Conservation (phyloP, 805 yeast genomes). For the Metschnikowia henanensis region DNA sequence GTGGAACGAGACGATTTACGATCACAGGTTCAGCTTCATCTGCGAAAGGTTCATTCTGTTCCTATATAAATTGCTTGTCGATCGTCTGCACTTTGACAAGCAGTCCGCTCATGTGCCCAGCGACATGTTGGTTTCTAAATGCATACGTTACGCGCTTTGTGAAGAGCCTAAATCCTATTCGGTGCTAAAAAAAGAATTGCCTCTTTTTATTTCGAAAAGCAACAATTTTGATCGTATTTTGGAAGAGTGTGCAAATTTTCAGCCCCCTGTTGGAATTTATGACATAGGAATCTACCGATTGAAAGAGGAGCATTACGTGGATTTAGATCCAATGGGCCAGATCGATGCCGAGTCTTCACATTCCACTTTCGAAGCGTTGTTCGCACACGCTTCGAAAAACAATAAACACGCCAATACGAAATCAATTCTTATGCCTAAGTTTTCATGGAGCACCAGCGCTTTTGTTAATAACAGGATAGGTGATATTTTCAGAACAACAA, state of each 20-base stretch:
- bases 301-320: constrained; percentile 51
- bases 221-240: constrained; percentile 50
- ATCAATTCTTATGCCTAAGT: constrained; percentile 49
- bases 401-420: constrained; percentile 39
- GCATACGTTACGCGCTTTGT: constrained; percentile 52
- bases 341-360: constrained; percentile 46
- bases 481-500: constrained; percentile 48
- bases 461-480: constrained; percentile 44
- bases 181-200: constrained; percentile 25
- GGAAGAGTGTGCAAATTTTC: constrained; percentile 60
- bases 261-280: constrained; percentile 57
- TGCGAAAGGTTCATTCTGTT: constrained; percentile 43
- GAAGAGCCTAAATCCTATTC: constrained; percentile 39
- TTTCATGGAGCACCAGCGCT: constrained; percentile 29
- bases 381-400: constrained; percentile 41
- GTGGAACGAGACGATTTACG: constrained; percentile 41
- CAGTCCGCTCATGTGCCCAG: neutral
- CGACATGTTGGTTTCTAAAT: constrained; percentile 28
- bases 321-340: constrained; percentile 53
- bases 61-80: constrained; percentile 45
- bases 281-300: constrained; percentile 69
- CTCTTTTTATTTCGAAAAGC: constrained; percentile 25
- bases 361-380: constrained; percentile 48
- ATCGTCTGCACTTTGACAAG: constrained; percentile 29
- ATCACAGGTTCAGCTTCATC: constrained; percentile 48